Evolutionary conservation across 1,139 yeast genomes (phyloP), one percentile per base, ranked within the genome.

Genomic region (Arxiozyma slooffiae): DNA sequence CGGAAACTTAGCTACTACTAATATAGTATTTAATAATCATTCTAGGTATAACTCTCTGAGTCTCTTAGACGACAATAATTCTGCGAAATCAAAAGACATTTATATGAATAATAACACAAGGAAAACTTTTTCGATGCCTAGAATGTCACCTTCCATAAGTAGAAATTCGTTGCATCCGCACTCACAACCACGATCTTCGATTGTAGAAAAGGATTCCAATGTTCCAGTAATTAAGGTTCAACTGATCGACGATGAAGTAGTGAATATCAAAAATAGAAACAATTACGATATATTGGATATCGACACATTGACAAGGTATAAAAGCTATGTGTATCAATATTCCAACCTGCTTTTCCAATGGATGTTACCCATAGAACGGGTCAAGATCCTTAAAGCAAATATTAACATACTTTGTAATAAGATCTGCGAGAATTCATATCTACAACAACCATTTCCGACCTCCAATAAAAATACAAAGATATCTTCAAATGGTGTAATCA

Each of bases 341-440:
- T 92, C 97, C 0, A 79, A 83, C n/a, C 75, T 89, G 65, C 70
- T 90, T 23, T 87, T 78, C 59, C 68, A 77, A 41, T 90, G 97
- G 97, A 94, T 92, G 0, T 72, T 89, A 30, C 87, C 89, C 0
- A 76, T 85, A 20, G 80, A 82, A 57, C 69, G 96, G 39, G 78
- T 86, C 37, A 92, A 90, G 60, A 77, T 90, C 7, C 67, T 88
- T 52, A 89, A 89, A 66, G 82, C 84, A 61, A 86, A 85, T 59
- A 77, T 78, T 2, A 40, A 48, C 11, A 34, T 48, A 8, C 36
- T 41, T 18, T 24, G 38, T n/a, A 41, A 41, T 24, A 34, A 26
- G 17, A 36, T 47, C 51, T 55, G 40, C 42, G 21, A 42, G 14
- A 38, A 40, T 38, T 22, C 9, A 2, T 26, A 21, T 1, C 38